Base-by-base conservation (phyloP, 2,329 filamentous ascomycete genomes). In the Parastagonospora avenae region DNA sequence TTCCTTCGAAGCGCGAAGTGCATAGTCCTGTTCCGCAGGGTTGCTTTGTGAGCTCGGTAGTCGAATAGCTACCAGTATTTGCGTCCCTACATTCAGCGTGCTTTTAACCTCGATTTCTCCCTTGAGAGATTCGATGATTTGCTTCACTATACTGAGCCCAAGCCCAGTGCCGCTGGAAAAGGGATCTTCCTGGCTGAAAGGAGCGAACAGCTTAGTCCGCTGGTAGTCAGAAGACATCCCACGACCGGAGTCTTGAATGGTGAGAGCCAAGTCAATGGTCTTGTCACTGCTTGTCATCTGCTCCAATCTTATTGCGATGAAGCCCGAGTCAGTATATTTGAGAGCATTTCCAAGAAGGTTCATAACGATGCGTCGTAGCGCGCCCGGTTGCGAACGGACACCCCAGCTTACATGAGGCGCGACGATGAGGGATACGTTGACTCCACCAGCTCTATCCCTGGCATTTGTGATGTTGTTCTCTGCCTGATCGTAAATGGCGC, bases 141-240 rank as follows among this genome's bases (percentile, higher is more conserved):
- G 69, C 36, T 67, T 68, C 16, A 73, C 71, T 31, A 74, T 72
- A 15, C 59, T 67, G 29, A 74, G 58, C 6, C 72, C 72, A 5
- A 74, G 48, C 2, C 72, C 72, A 8, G 67, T 69, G 8, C 72
- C 72, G 4, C 60, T 62, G 7, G 62, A 57, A 31, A 72, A 67
- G 4, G 68, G 64, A 32, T 73, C 64, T 45, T 73, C 72, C 42
- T 74, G 72, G 28, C 63, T 66, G 36, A 74, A 74, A 1, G 71
- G 67, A 2, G 64, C 60, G 44, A 69, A 74, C 2, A 74, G 48
- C 16, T 66, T 63, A 5, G 63, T 59, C 42, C 62, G 52, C 31
- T 72, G 67, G 41, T 66, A 74, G 11, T 73, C 70, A 7, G 54
- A 27, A 27, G 67, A 70, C 66, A 74, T 74, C 27, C 72, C 72